Evolutionary conservation across 208 protist species (phyloP).

Genomic region (Strigomonas galati): DNA sequence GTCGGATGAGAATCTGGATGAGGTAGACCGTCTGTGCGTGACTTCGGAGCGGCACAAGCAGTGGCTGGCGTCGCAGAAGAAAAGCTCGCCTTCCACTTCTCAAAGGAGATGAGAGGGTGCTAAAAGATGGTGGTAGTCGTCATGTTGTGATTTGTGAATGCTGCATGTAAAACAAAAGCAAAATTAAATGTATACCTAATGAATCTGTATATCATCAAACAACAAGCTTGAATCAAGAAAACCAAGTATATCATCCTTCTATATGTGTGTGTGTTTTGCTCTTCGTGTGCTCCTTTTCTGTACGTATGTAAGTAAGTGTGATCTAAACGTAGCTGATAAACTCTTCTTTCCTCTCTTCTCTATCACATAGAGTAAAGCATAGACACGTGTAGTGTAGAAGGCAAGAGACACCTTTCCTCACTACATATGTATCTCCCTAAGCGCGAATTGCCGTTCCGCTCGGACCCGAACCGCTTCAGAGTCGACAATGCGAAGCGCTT

Average conservation of each 20-base stretch:
- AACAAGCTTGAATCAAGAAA: no score
- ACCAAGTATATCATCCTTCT: neutral
- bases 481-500: constrained; percentile 52
- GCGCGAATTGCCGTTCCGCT: constrained; percentile 10
- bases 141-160: no score
- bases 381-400: neutral
- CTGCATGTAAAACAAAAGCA: constrained; percentile 4
- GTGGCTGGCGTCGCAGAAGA: neutral
- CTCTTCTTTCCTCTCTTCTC: neutral
- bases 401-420: neutral
- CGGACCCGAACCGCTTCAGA: constrained; percentile 43
- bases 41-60: constrained; percentile 2
- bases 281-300: neutral
- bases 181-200: constrained; percentile 4
- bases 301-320: no score
- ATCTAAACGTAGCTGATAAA: no score
- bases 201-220: no score
- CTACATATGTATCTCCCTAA: constrained; percentile 69
- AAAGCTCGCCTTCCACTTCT: neutral
- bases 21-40: constrained; percentile 3
- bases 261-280: neutral
- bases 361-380: neutral
- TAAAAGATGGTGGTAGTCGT: neutral
- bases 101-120: neutral
- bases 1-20: constrained; percentile 23